Base-by-base conservation (phyloP, 352 stramenopile species). In the Phytophthora citrophthora region DNA sequence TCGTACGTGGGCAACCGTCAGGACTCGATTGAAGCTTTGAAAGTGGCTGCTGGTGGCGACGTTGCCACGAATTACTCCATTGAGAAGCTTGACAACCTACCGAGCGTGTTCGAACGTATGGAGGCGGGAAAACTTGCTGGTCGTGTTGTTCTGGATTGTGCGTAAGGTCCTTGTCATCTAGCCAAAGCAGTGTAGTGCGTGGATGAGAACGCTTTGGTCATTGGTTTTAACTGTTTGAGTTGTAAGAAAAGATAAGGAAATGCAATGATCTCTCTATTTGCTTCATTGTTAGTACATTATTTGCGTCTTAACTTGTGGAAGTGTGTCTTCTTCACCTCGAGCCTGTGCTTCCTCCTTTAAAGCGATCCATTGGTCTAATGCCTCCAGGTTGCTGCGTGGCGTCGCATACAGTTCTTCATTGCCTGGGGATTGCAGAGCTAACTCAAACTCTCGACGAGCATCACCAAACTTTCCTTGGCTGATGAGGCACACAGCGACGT, bases 1-100 rank as follows among this genome's bases (percentile, higher is more conserved):
- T 82, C 72, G 46, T 80, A 80, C 60, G 76, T 88, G 2, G 79
- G 79, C 56, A 88, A 81, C 59, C 75, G 79, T 27, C 70, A 88
- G 56, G 79, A 86, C 66, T 61, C 74, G 23, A 74, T 81, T 31
- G 79, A 88, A 59, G 79, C 79, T 5, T 55, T 88, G 45, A 81
- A 84, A 50, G 43, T 88, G 32, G 76, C 74, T 9, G 70, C 71
- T 18, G 54, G 60, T 18, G 76, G 79, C 7, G 74, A 83, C 27
- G 79, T 83, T 9, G 68, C 65, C 29, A 80, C 76, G 12, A 75
- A 68, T 11, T 82, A 74, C 54, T 72, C 56, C 27, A 68, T 85
- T 23, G 74, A 82, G 67, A 61, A 58, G 52, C 59, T 83, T 3
- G 54, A 70, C 27, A 80, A 80, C 61, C 58, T 85, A 27, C 70